phyloP scores from a whole-genome alignment of 1,139 yeast genomes.

The Geotrichum carabidarum region DNA sequence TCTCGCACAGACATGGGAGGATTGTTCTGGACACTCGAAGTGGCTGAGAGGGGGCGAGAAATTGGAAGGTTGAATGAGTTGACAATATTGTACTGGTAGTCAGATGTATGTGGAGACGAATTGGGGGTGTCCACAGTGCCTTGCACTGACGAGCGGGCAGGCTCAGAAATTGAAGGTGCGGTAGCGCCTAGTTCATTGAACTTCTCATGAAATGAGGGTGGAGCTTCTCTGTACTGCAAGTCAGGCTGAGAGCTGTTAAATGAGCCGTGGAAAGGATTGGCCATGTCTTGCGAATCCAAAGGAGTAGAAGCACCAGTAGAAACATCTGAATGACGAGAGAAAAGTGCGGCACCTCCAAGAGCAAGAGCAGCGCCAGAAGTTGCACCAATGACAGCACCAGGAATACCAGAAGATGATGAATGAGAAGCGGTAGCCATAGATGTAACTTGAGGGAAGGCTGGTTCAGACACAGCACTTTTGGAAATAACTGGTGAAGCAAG shows the following conservation, averaged over 20 bases:
- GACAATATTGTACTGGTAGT: conserved; percentile 33
- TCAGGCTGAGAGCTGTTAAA: not conserved
- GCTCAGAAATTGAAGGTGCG: conserved; percentile 13
- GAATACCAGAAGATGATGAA: conserved; percentile 33
- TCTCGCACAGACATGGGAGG: conserved; percentile 86
- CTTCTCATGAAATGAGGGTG: conserved; percentile 63
- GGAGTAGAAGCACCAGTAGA: conserved; percentile 44
- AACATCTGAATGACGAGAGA: conserved; percentile 17
- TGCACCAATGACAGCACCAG: conserved; percentile 29
- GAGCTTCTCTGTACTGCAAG: conserved; percentile 41
- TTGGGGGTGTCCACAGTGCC: conserved; percentile 3
- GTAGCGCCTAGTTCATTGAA: conserved; percentile 44
- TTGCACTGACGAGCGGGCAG: conserved; percentile 1
- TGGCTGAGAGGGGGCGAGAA: conserved; percentile 70
- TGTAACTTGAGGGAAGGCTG: conserved; percentile 12
- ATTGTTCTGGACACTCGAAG: conserved; percentile 88
- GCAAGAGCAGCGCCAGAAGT: conserved; percentile 21
- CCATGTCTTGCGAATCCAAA: not conserved
- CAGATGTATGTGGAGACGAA: conserved; percentile 48
- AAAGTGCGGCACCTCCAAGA: not conserved
- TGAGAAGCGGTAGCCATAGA: conserved; percentile 25
- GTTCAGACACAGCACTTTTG: not conserved
- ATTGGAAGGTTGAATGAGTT: conserved; percentile 44
- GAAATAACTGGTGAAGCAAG: not conserved
- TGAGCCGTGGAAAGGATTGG: not conserved